Evolutionary conservation across 2,329 filamentous ascomycete species (phyloP).

Genomic region (Apiospora pterosperma): DNA sequence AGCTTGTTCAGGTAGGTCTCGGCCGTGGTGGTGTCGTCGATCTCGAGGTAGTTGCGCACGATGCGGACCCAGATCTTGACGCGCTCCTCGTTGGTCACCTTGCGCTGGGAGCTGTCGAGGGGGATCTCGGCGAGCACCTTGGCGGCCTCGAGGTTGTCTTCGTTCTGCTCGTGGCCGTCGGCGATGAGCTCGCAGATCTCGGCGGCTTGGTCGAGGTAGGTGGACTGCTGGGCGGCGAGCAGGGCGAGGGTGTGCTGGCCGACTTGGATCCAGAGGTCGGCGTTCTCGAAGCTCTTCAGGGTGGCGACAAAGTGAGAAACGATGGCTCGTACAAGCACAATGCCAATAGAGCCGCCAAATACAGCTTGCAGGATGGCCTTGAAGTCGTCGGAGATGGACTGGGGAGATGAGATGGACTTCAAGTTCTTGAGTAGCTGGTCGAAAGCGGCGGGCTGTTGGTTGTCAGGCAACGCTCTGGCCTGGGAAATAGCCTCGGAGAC

Average conservation of each 20-base stretch:
- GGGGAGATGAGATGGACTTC: conserved; percentile 36
- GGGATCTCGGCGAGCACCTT: conserved; percentile 78
- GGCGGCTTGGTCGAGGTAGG: conserved; percentile 82
- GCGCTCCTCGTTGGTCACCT: conserved; percentile 77
- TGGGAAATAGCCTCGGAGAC: conserved; percentile 41
- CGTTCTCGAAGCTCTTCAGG: conserved; percentile 58
- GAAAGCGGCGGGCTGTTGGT: conserved; percentile 39
- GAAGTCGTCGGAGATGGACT: conserved; percentile 51
- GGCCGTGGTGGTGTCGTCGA: conserved; percentile 82
- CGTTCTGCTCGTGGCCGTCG: conserved; percentile 75
- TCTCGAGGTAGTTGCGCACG: conserved; percentile 89
- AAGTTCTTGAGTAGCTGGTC: conserved; percentile 43
- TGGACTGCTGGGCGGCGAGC: conserved; percentile 59
- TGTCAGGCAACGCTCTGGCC: conserved; percentile 34
- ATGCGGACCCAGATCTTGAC: conserved; percentile 89
- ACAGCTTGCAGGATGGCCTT: conserved; percentile 65
- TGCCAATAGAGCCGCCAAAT: conserved; percentile 66
- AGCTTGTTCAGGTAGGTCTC: conserved; percentile 90
- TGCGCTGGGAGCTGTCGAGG: conserved; percentile 83
- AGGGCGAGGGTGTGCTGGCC: conserved; percentile 69
- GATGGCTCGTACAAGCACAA: conserved; percentile 71
- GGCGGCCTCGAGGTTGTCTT: conserved; percentile 78
- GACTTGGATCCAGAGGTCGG: conserved; percentile 70
- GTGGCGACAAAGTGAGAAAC: conserved; percentile 63
- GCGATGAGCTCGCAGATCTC: conserved; percentile 77